Percentiles rank a stretch among this genome's conserved stretches.
phyloP scores from a whole-genome alignment of 2,329 filamentous ascomycete genomes.

The Colletotrichum godetiae region DNA sequence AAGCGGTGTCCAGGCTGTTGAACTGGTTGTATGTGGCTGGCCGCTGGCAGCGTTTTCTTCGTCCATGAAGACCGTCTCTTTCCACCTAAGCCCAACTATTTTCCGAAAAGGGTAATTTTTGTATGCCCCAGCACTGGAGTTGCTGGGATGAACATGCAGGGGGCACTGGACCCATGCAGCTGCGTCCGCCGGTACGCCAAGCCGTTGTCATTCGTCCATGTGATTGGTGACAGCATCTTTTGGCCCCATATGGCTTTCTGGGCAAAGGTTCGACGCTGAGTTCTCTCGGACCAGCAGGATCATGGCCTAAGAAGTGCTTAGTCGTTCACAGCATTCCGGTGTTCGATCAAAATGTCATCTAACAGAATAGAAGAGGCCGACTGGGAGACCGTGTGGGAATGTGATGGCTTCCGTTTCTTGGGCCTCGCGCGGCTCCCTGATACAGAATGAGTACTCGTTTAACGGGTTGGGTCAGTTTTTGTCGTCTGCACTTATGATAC shows the following conservation, averaged over 20 bases:
- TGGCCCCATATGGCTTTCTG: background rate
- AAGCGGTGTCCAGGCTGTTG: background rate
- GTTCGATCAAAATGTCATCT: background rate
- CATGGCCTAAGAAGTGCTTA: background rate
- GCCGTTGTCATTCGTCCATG: constrained; percentile 16
- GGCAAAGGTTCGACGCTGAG: background rate
- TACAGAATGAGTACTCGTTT: background rate
- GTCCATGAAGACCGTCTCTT: background rate
- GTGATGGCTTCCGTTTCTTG: background rate
- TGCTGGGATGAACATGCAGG: constrained; percentile 20
- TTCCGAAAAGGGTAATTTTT: constrained; percentile 31
- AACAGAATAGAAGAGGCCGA: background rate
- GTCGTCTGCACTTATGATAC: background rate
- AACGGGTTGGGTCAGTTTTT: background rate
- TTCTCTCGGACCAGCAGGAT: background rate
- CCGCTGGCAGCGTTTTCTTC: background rate
- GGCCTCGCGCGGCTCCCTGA: background rate
- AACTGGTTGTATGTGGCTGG: background rate
- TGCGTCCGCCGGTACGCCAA: constrained; percentile 13
- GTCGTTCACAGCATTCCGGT: background rate
- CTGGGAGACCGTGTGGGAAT: background rate
- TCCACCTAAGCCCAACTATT: constrained; percentile 21
- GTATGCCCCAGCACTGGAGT: background rate
- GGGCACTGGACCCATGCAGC: background rate
- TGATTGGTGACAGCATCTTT: constrained; percentile 15